Conservation (phyloP, 1,139 yeast genomes). For the Saccharomyces hybrid region DNA sequence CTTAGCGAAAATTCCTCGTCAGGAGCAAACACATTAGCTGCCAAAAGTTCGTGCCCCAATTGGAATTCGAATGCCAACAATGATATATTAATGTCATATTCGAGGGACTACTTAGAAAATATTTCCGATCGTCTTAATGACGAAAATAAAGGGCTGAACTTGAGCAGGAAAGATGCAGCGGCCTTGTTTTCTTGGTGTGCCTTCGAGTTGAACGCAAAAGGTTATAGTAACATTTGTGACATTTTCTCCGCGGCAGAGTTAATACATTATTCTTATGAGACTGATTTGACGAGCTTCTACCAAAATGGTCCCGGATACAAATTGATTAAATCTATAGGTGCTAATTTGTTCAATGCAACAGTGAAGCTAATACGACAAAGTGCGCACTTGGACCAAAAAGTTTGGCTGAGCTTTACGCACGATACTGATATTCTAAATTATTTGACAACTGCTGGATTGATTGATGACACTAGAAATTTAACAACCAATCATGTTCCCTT, state of each 20-base stretch:
- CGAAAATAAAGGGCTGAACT: slow-evolving; percentile 39
- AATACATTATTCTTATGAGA: too few species aligned
- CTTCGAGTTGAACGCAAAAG: slow-evolving; percentile 49
- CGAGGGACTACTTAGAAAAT: too few species aligned
- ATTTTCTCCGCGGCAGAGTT: too few species aligned
- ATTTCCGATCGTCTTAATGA: too few species aligned
- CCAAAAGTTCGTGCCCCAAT: too few species aligned
- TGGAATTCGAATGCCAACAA: too few species aligned
- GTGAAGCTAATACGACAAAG: slow-evolving; percentile 23
- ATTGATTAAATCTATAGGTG: slow-evolving; percentile 40
- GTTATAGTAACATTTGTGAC: slow-evolving; percentile 45
- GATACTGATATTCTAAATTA: slow-evolving; percentile 50
- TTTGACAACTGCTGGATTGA: slow-evolving; percentile 46
- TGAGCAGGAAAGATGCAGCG: slow-evolving; percentile 38
- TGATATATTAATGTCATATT: too few species aligned
- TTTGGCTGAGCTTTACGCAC: slow-evolving; percentile 46
- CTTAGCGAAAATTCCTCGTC: slow-evolving; percentile 30
- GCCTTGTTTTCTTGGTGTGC: slow-evolving; percentile 47
- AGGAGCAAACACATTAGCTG: too few species aligned
- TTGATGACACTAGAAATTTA: slow-evolving; percentile 28
- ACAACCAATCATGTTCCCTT: slow-evolving; percentile 37
- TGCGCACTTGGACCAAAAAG: background rate
- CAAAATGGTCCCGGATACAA: slow-evolving; percentile 11
- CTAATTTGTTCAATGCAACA: slow-evolving; percentile 45
- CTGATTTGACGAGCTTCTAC: too few species aligned